These are phyloP conservation scores for Climacium dendroides DNA, from an alignment of 225 moss, liverwort and hornwort species.

Conservation along the genomic window DNA sequence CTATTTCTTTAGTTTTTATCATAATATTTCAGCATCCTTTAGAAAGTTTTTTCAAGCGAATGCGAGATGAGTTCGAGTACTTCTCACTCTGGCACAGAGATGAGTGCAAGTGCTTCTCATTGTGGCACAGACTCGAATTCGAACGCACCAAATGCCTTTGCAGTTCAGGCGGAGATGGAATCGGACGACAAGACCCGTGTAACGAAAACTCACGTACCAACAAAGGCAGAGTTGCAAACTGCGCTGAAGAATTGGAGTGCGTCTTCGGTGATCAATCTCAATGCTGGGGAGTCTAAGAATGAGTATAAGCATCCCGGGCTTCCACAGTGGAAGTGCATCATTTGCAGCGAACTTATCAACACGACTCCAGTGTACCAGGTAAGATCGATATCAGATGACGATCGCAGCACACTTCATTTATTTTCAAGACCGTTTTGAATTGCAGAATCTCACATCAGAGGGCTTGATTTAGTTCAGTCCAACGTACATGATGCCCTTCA, in stretches of 20 bases:
- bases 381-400: too few relatives aligned
- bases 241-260: neutral
- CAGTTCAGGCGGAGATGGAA: neutral
- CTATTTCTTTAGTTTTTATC: neutral
- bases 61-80: neutral
- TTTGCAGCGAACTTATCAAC: neutral
- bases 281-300: neutral
- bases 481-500: neutral
- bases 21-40: neutral
- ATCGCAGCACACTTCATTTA: neutral
- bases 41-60: neutral
- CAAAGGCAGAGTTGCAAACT: neutral
- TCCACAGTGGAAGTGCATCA: neutral
- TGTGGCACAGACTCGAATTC: neutral
- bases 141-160: too few relatives aligned
- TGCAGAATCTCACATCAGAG: neutral
- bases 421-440: neutral
- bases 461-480: neutral
- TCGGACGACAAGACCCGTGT: neutral
- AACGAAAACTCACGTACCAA: neutral
- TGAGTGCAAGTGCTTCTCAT: neutral
- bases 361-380: neutral
- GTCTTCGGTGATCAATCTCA: neutral
- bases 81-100: neutral
- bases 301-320: neutral